Conservation (phyloP, 2,329 filamentous ascomycete genomes). For the Periconia sp. region DNA sequence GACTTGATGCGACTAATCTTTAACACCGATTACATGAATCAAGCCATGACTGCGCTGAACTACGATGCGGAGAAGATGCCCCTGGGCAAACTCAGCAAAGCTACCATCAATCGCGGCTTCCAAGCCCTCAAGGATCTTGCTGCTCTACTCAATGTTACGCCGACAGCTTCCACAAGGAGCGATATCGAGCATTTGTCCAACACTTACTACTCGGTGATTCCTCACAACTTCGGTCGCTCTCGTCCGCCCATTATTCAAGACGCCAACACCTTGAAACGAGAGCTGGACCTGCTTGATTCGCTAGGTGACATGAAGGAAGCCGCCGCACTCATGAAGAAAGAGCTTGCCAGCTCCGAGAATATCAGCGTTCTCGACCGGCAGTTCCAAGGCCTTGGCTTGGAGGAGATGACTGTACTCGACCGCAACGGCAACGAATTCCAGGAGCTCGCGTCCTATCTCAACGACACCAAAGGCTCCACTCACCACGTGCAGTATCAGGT, state of each 20-base stretch:
- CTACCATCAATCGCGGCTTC: conserved; percentile 74
- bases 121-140: conserved; percentile 75
- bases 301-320: conserved; percentile 85
- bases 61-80: conserved; percentile 78
- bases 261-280: conserved; percentile 64
- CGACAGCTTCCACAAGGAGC: conserved; percentile 46
- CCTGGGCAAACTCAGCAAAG: conserved; percentile 79
- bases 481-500: conserved; percentile 65
- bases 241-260: conserved; percentile 68
- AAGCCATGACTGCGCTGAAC: conserved; percentile 66
- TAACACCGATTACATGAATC: conserved; percentile 71
- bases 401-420: conserved; percentile 74
- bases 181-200: conserved; percentile 71
- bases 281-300: conserved; percentile 78
- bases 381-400: conserved; percentile 69
- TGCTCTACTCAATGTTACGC: conserved; percentile 60
- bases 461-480: conserved; percentile 66
- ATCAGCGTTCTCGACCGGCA: conserved; percentile 71
- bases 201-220: conserved; percentile 75
- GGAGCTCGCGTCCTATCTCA: conserved; percentile 67
- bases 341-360: conserved; percentile 50
- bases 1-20: conserved; percentile 80
- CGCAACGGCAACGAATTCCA: conserved; percentile 62
- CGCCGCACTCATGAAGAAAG: conserved; percentile 73
- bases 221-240: conserved; percentile 75